Percentiles rank a stretch among this genome's conserved stretches.
Conservation (phyloP, 257 asterid genomes). For the Primulina eburnea region DNA sequence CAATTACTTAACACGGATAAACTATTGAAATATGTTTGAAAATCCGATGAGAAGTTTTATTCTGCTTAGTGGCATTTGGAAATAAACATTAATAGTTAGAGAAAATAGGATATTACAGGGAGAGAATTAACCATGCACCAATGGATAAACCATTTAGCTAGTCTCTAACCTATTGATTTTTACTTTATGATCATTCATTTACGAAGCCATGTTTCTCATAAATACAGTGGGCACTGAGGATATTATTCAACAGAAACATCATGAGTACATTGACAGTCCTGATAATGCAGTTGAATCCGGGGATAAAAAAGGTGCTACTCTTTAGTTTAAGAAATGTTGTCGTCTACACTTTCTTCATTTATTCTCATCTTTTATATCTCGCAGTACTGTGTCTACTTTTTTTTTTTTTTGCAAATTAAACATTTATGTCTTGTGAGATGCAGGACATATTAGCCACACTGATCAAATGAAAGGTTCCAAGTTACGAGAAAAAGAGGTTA, state of each 20-base stretch:
- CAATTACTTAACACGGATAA: no score
- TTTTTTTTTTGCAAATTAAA: neutral
- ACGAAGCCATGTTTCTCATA: neutral
- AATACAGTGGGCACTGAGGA: constrained; percentile 39
- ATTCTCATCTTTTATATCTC: neutral
- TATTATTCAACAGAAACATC: constrained; percentile 24
- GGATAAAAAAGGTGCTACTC: constrained; percentile 29
- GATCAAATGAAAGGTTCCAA: constrained; percentile 50
- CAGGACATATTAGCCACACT: constrained; percentile 34
- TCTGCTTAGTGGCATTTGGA: neutral
- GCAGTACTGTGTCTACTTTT: neutral
- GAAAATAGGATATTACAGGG: neutral
- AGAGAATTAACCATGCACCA: neutral
- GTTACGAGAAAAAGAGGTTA: constrained; percentile 34
- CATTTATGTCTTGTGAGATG: neutral
- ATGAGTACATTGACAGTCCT: constrained; percentile 20
- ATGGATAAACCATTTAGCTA: neutral
- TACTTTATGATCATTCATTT: neutral
- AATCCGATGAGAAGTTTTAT: no score
- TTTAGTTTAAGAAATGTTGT: neutral
- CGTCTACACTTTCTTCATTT: neutral
- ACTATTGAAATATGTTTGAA: no score
- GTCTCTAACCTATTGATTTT: neutral
- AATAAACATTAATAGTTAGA: neutral
- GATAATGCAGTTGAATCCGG: constrained; percentile 27